Conservation (phyloP, 2,329 filamentous ascomycete species). For the Dactylella cylindrospora region DNA sequence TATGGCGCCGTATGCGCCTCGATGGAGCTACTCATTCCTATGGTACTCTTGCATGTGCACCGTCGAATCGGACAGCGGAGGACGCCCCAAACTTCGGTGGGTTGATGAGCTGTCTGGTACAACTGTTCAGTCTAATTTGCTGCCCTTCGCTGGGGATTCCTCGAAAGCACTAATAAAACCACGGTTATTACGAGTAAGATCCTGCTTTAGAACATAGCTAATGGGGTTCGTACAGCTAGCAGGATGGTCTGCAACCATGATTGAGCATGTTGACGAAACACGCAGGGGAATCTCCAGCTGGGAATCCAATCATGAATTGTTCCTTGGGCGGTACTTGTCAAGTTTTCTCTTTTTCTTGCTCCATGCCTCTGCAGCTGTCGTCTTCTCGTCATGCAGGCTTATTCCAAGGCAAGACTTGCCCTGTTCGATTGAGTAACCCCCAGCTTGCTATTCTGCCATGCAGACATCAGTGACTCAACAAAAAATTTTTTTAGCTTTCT, state of each 20-base stretch:
- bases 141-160: slow-evolving; percentile 9
- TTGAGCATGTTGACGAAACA: slow-evolving; percentile 26
- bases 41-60: too few species aligned
- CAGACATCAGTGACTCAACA: slow-evolving; percentile 7
- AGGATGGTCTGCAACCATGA: slow-evolving; percentile 42
- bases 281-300: slow-evolving; percentile 4
- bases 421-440: slow-evolving; percentile 16
- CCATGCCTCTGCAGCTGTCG: too few species aligned
- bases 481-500: too few species aligned
- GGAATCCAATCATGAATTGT: slow-evolving; percentile 38
- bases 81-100: too few species aligned
- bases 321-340: slow-evolving; percentile 27
- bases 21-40: too few species aligned
- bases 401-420: slow-evolving; percentile 23
- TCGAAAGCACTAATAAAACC: background rate
- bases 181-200: too few species aligned
- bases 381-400: slow-evolving; percentile 23
- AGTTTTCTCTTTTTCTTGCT: too few species aligned
- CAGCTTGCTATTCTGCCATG: slow-evolving; percentile 15
- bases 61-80: too few species aligned
- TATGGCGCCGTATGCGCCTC: too few species aligned
- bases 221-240: slow-evolving; percentile 33
- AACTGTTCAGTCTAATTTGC: slow-evolving; percentile 29
- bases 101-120: slow-evolving; percentile 42
- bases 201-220: slow-evolving; percentile 10